Percentiles rank a stretch among this genome's conserved stretches.
Evolutionary conservation across 1,139 yeast species (phyloP).

Genomic region (Suzukiozyma palmioleophila): DNA sequence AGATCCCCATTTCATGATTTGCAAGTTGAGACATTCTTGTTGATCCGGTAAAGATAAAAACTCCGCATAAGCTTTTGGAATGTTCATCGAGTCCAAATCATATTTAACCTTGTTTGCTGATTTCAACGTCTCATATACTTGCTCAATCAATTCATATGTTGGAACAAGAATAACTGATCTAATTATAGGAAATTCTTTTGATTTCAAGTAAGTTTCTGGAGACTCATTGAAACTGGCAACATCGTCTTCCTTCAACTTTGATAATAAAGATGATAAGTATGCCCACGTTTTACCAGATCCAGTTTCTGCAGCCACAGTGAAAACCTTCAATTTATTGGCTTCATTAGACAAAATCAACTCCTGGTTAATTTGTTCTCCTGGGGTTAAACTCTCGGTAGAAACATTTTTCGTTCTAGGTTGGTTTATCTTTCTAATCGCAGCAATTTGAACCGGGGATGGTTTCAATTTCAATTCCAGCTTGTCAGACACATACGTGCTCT

Average conservation of each 20-base stretch:
- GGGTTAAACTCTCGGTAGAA: slow-evolving; percentile 19
- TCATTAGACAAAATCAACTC: slow-evolving; percentile 30
- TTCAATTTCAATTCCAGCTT: slow-evolving; percentile 29
- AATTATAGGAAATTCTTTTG: slow-evolving; percentile 39
- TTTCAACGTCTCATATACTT: slow-evolving; percentile 55
- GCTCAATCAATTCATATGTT: slow-evolving; percentile 83
- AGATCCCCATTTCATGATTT: slow-evolving; percentile 54
- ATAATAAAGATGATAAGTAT: slow-evolving; percentile 70
- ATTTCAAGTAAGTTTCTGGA: slow-evolving; percentile 25
- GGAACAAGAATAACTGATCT: slow-evolving; percentile 77
- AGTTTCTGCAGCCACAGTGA: slow-evolving; percentile 90
- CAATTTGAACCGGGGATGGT: slow-evolving; percentile 44
- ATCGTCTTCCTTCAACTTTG: slow-evolving; percentile 60
- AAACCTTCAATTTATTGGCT: slow-evolving; percentile 48
- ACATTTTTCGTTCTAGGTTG: slow-evolving; percentile 24
- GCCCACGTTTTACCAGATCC: slow-evolving; percentile 97
- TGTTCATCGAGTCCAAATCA: slow-evolving; percentile 14
- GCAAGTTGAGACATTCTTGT: slow-evolving; percentile 31
- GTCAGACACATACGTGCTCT: slow-evolving; percentile 28
- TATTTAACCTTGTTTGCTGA: slow-evolving; percentile 29
- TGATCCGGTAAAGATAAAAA: slow-evolving; percentile 26
- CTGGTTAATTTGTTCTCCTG: slow-evolving; percentile 18
- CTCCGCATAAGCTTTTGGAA: slow-evolving; percentile 15
- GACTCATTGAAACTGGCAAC: slow-evolving; percentile 23
- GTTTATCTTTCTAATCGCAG: slow-evolving; percentile 42